A percentile compares a stretch with the other conserved stretches of the same genome.
These are phyloP conservation scores for Ophiostoma tasmaniense DNA, from an alignment of 2,329 filamentous ascomycete species.

Conservation along the genomic window DNA sequence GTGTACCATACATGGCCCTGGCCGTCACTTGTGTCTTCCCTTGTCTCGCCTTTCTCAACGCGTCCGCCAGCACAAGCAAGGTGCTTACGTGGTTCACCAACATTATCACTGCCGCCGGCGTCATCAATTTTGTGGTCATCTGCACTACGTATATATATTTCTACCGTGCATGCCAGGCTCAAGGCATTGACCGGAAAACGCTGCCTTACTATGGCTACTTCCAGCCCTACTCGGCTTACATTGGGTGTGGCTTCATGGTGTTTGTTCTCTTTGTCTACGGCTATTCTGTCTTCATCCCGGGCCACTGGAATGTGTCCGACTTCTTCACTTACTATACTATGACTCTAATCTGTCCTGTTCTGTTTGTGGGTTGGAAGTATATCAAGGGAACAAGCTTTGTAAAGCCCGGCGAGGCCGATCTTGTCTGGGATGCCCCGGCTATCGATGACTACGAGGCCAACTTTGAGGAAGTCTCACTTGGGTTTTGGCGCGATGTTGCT, in stretches of 20 bases:
- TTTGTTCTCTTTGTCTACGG: constrained; percentile 35
- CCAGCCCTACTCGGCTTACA: constrained; percentile 33
- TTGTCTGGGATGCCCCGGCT: neutral
- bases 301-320: constrained; percentile 36
- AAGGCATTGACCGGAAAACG: constrained; percentile 27
- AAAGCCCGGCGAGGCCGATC: neutral
- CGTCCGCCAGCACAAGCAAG: constrained; percentile 30
- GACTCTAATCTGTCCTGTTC: constrained; percentile 22
- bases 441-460: neutral
- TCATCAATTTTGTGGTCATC: constrained; percentile 36
- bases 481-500: neutral
- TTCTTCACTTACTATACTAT: constrained; percentile 52
- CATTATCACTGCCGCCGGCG: constrained; percentile 32
- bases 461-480: neutral
- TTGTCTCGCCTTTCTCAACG: constrained; percentile 30
- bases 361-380: neutral
- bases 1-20: constrained; percentile 35
- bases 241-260: constrained; percentile 21
- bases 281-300: constrained; percentile 39
- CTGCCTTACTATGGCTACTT: constrained; percentile 33
- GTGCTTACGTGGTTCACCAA: constrained; percentile 34
- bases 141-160: constrained; percentile 34
- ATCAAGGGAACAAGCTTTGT: neutral
- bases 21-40: constrained; percentile 30
- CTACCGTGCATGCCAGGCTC: constrained; percentile 30